Base-by-base conservation (phyloP, 2,329 filamentous ascomycete species). In the Aspergillus pseudoterreus region DNA sequence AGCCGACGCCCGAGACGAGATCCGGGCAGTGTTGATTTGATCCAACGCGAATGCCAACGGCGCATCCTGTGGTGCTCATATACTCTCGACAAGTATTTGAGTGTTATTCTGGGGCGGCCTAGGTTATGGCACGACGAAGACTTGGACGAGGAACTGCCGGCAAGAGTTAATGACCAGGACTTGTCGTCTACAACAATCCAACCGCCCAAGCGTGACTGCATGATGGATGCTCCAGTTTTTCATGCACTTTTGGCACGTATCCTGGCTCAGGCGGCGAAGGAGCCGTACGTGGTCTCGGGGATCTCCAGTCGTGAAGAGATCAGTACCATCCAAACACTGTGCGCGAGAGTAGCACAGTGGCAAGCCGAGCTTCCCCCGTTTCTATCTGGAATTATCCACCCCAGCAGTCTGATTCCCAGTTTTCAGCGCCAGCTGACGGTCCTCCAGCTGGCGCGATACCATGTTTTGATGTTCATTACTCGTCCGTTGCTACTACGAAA, bases 21-120 rank as follows among this genome's bases (percentile, higher is more conserved):
- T 9, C 21, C 43, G 2, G 39, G 32, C 12, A 39, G 63, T 49
- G 12, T 19, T 55, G 50, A 55, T 17, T 30, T 52, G n/a, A 46
- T 55, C 22, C 51, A 59, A 19, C 52, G 48, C 24, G 68, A 73
- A 52, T 71, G 65, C 36, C 63, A 65, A 2, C 70, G 69, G 47
- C 64, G 71, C 10, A 57, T 68, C 1, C 63, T 73, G 15, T 74
- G 71, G 70, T 65, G 69, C 17, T 65, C 64, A 2, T 71, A 68
- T 24, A 73, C 70, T 2, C 56, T 74, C 4, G 71, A 74, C 45
- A 67, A 67, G 32, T 74, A 74, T 49, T 51, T 73, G 9, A 70
- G 68, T 42, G 59, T 70, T 8, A 68, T 73, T 6, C 58, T 73
- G 6, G 71, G 71, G 4, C 59, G 70, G 10, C 70, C 71, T 8